A percentile compares a stretch with the other conserved stretches of the same genome.
phyloP scores from a whole-genome alignment of 345 rosid genomes.

The Luvunga scandens region DNA sequence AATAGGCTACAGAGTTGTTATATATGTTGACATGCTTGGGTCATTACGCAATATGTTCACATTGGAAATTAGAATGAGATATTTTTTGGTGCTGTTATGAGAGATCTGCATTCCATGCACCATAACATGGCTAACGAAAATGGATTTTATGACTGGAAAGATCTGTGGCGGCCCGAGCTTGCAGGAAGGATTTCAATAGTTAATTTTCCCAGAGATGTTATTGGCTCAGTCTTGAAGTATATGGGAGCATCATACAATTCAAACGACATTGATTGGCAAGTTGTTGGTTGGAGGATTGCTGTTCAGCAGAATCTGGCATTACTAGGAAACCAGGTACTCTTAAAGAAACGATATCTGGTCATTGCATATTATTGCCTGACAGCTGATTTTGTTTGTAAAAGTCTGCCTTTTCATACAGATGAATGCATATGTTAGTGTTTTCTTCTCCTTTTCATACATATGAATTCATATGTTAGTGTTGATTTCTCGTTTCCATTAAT shows the following conservation, averaged over 20 bases:
- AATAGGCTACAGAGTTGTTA: neutral
- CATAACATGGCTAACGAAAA: neutral
- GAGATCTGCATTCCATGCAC: neutral
- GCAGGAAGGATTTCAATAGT: conserved; percentile 85
- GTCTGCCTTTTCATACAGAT: no score
- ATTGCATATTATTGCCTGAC: neutral
- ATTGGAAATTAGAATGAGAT: neutral
- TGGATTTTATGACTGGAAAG: conserved; percentile 75
- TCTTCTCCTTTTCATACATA: no score
- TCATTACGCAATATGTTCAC: no score
- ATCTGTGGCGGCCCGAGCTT: conserved; percentile 84
- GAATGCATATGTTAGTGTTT: no score
- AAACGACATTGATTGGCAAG: conserved; percentile 52
- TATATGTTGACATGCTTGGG: neutral
- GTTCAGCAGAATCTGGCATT: conserved; percentile 54
- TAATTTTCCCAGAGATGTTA: conserved; percentile 10
- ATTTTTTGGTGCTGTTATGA: neutral
- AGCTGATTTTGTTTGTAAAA: neutral
- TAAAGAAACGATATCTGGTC: neutral
- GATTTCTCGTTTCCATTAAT: no score
- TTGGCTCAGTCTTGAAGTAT: no score
- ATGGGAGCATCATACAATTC: conserved; percentile 33
- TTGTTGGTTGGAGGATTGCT: conserved; percentile 68
- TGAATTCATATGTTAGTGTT: no score
- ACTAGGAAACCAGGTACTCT: conserved; percentile 70